phyloP scores from a whole-genome alignment of 2,329 filamentous ascomycete genomes.

The Aspergillus proliferans region DNA sequence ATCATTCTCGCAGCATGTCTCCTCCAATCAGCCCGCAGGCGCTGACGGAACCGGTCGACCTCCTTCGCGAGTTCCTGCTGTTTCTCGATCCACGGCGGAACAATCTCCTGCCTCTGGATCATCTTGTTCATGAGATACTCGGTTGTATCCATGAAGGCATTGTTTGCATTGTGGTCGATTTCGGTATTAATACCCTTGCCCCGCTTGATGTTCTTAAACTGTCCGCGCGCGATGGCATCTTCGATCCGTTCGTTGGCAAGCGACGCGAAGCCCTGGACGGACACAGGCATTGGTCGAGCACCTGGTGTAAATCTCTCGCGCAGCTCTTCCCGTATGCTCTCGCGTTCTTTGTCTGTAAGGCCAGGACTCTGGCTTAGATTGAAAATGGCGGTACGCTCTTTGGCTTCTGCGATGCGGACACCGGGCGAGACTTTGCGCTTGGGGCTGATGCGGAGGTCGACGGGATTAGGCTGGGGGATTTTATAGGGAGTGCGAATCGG shows the following conservation, averaged over 20 bases:
- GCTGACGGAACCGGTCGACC: slow-evolving; percentile 61
- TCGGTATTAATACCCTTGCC: slow-evolving; percentile 65
- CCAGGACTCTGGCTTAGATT: slow-evolving; percentile 48
- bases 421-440: slow-evolving; percentile 42
- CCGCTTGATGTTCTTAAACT: slow-evolving; percentile 78
- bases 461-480: slow-evolving; percentile 34
- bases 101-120: slow-evolving; percentile 90
- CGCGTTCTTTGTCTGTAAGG: slow-evolving; percentile 65
- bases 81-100: slow-evolving; percentile 98
- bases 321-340: slow-evolving; percentile 65
- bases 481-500: slow-evolving; percentile 43
- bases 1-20: slow-evolving; percentile 75
- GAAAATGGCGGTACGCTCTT: slow-evolving; percentile 54
- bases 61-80: slow-evolving; percentile 79
- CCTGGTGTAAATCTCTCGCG: slow-evolving; percentile 72
- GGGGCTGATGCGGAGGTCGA: slow-evolving; percentile 41
- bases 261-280: slow-evolving; percentile 69
- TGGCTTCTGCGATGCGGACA: slow-evolving; percentile 50
- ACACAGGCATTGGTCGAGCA: slow-evolving; percentile 66
- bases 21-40: slow-evolving; percentile 78
- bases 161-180: slow-evolving; percentile 73
- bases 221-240: slow-evolving; percentile 82
- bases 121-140: slow-evolving; percentile 99
- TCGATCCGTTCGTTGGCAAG: slow-evolving; percentile 90
- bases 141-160: slow-evolving; percentile 89